phyloP scores from a whole-genome alignment of 768 basidiomycete species.

The Phylloporus arenicola region DNA sequence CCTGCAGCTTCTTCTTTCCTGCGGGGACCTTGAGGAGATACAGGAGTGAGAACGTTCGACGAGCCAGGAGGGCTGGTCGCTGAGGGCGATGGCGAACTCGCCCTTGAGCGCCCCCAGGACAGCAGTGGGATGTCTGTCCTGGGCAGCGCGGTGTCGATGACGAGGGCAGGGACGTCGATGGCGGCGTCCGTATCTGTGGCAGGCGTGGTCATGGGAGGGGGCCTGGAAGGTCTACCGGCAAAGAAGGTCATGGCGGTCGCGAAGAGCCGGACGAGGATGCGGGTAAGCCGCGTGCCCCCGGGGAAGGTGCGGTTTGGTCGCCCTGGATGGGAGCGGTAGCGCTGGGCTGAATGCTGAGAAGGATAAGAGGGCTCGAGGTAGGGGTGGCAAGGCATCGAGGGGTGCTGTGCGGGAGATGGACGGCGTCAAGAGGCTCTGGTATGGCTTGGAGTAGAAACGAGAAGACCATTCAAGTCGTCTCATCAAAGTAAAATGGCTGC shows the following conservation, averaged over 20 bases:
- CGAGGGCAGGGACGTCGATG: constrained; percentile 55
- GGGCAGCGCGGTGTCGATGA: constrained; percentile 48
- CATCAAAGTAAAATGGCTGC: too few relatives aligned
- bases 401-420: constrained; percentile 33
- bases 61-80: constrained; percentile 50
- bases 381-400: constrained; percentile 43
- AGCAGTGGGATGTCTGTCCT: constrained; percentile 49
- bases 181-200: constrained; percentile 9
- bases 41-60: constrained; percentile 46
- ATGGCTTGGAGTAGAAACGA: constrained; percentile 39
- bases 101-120: constrained; percentile 48
- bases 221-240: constrained; percentile 36
- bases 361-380: constrained; percentile 44
- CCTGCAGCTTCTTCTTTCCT: constrained; percentile 30
- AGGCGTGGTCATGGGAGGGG: too few relatives aligned
- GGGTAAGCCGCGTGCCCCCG: constrained; percentile 11
- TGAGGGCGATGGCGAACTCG: constrained; percentile 50
- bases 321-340: constrained; percentile 30
- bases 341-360: constrained; percentile 35
- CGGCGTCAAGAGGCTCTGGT: constrained; percentile 32
- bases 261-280: constrained; percentile 44
- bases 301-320: constrained; percentile 48
- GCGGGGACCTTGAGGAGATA: constrained; percentile 41
- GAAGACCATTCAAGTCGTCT: too few relatives aligned
- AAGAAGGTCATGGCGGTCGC: constrained; percentile 84